A percentile compares a stretch with the other conserved stretches of the same genome.
Conservation (phyloP, 257 asterid genomes). For the Solanum paucissectum region DNA sequence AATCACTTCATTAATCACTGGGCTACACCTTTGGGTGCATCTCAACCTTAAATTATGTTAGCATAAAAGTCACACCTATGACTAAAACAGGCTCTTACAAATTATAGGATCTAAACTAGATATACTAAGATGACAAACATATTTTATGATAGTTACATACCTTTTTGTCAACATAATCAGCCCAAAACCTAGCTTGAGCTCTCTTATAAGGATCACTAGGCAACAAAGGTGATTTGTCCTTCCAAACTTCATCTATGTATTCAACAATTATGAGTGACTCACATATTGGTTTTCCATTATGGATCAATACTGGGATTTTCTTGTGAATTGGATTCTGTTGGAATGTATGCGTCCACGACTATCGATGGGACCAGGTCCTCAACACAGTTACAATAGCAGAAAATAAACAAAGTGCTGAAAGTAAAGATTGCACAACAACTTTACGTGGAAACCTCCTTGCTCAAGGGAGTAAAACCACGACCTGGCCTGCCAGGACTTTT, state of each 20-base stretch:
- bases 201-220: conserved; percentile 20
- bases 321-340: conserved; percentile 29
- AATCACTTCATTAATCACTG: too few species aligned
- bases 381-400: too few species aligned
- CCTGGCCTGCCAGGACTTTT: too few species aligned
- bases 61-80: not conserved
- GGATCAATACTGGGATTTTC: conserved; percentile 22
- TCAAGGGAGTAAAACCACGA: too few species aligned
- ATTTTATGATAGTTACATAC: not conserved
- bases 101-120: not conserved
- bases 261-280: conserved; percentile 12
- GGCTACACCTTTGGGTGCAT: not conserved
- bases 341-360: too few species aligned
- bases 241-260: conserved; percentile 29
- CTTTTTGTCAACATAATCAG: conserved; percentile 22
- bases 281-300: conserved; percentile 13
- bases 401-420: too few species aligned
- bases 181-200: conserved; percentile 31
- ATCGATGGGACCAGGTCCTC: too few species aligned
- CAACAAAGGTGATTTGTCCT: conserved; percentile 5
- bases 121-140: not conserved
- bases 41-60: not conserved
- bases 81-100: not conserved
- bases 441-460: too few species aligned
- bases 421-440: too few species aligned